phyloP scores from a whole-genome alignment of 345 rosid species.

The Hibiscus trionum region DNA sequence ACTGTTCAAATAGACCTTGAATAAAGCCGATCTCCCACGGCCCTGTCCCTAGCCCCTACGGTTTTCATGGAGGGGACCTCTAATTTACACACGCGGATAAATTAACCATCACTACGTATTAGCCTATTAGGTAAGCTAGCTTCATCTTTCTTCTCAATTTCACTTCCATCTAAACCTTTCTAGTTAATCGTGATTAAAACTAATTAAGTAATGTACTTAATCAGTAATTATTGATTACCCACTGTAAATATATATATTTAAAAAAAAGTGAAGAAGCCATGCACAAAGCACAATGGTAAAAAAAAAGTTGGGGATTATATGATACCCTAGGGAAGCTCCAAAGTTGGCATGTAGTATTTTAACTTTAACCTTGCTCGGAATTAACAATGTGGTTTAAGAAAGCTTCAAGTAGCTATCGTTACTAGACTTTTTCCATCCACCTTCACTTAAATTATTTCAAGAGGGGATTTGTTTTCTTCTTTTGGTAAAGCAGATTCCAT shows the following conservation, averaged over 20 bases:
- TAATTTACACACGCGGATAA: no score
- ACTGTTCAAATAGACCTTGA: background rate
- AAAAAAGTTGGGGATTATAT: background rate
- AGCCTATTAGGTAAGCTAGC: background rate
- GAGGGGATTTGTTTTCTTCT: background rate
- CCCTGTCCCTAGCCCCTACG: no score
- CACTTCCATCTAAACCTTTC: background rate
- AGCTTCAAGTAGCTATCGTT: background rate
- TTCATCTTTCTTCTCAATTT: background rate
- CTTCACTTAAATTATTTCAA: background rate
- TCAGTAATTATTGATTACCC: background rate
- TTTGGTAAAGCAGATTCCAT: conserved; percentile 14
- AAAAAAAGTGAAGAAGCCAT: background rate
- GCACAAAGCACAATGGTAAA: background rate
- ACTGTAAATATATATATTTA: background rate
- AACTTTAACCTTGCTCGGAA: background rate
- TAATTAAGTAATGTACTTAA: no score
- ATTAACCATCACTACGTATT: background rate
- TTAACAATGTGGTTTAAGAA: background rate
- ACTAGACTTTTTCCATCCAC: background rate
- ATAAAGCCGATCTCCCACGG: no score
- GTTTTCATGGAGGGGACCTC: background rate
- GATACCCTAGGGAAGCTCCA: conserved; percentile 2
- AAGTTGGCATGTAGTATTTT: background rate
- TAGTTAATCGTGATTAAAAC: background rate